Conservation (phyloP, 257 asterid genomes). For the Lycium ferocissimum region DNA sequence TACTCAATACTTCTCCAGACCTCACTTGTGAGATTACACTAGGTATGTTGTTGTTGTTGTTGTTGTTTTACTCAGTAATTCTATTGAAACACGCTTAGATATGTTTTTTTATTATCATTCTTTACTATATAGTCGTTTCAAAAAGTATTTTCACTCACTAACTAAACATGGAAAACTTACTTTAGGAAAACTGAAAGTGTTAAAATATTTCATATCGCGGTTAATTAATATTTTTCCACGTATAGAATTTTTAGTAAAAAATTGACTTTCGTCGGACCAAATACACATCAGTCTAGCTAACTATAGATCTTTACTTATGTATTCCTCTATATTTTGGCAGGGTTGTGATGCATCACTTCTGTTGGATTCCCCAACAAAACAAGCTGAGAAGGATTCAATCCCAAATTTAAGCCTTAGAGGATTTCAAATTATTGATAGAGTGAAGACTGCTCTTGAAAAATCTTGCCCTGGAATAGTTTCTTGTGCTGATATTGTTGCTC, state of each 20-base stretch:
- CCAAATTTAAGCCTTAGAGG: slow-evolving; percentile 61
- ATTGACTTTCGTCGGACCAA: not conserved
- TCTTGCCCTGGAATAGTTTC: slow-evolving; percentile 59
- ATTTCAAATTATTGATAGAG: slow-evolving; percentile 53
- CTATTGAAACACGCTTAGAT: not conserved
- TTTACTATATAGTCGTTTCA: not conserved
- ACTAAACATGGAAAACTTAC: not conserved
- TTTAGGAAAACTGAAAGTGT: too few relatives aligned
- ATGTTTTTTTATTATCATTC: not conserved
- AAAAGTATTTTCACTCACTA: not conserved
- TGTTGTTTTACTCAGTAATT: not conserved
- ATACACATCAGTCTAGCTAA: too few relatives aligned
- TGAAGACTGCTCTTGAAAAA: slow-evolving; percentile 52
- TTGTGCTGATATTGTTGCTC: slow-evolving; percentile 56
- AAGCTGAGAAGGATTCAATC: slow-evolving; percentile 50
- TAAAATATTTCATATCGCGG: too few relatives aligned
- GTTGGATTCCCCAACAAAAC: slow-evolving; percentile 45
- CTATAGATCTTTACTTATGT: not conserved
- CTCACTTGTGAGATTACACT: too few relatives aligned
- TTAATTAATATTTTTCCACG: not conserved
- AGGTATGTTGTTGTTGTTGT: too few relatives aligned
- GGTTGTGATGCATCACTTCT: slow-evolving; percentile 68
- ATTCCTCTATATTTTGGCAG: slow-evolving; percentile 31
- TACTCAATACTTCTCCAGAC: not conserved
- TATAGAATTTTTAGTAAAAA: not conserved